Evolutionary conservation across 2,329 filamentous ascomycete genomes (phyloP), one percentile per base, ranked within the genome.

Genomic region (Aurifilum marmelostoma): DNA sequence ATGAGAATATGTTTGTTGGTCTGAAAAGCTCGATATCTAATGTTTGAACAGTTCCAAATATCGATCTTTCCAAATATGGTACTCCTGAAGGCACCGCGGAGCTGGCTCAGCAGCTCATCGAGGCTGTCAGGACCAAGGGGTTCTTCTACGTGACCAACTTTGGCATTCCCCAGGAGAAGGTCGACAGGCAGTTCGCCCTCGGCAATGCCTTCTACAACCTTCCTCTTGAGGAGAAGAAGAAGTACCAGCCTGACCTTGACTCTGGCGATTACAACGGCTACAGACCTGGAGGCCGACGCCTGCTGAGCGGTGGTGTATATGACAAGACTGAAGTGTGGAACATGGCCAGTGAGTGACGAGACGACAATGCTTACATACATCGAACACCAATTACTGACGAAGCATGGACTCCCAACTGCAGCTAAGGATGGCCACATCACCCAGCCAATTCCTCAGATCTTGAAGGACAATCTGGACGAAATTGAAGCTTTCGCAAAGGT

Each of bases 71-170:
- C 43, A 81, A 82, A 47, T 89, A 86, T 73, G 82, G 85, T 37
- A 77, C 82, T 43, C 84, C 85, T 0, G 85, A 83, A 0, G 86
- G 86, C 4, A 88, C 87, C 73, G 79, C 87, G 71, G 78, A 79
- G 52, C 77, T 89, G 0, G 84, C 85, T 1, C 80, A 83, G 61
- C 84, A 88, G 71, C 80, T 89, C 1, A 81, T 84, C 27, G 83
- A 88, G 65, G 86, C 86, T 2, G 83, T 87, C 11, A 79, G 82
- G 41, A 78, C 82, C 47, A 80, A 83, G 54, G 79, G 87, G 0
- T 87, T 90, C 79, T 90, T 90, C 78, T 89, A 89, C 71, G 84
- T 90, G 27, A 85, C 84, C 69, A 88, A 89, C 77, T 89, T 87
- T 71, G 87, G 87, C 41, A 80, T 90, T n/a, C 79, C 78, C 0